A percentile compares a stretch with the other conserved stretches of the same genome.
phyloP scores from a whole-genome alignment of 352 stramenopile species.

The Pythium apleroticum region DNA sequence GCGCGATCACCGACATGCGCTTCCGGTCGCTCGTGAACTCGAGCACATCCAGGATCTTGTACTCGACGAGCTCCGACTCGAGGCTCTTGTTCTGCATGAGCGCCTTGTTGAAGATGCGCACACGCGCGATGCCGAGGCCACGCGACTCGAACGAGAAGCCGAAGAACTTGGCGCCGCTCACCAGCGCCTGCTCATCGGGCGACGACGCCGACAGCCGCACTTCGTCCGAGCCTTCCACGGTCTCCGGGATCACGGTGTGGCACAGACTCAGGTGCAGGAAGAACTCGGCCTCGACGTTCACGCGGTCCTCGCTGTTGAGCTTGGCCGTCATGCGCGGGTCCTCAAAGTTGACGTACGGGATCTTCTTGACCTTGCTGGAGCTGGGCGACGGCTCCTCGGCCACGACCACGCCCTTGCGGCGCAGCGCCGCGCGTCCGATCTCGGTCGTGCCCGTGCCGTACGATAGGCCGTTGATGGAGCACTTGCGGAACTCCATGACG shows the following conservation, averaged over 20 bases:
- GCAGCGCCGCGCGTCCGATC: constrained; percentile 68
- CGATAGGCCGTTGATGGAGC: constrained; percentile 89
- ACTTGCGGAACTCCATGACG: constrained; percentile 97
- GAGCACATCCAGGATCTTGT: constrained; percentile 91
- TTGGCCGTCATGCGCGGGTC: constrained; percentile 50
- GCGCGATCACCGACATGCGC: constrained; percentile 76
- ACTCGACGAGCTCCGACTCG: constrained; percentile 54
- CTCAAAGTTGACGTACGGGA: constrained; percentile 85
- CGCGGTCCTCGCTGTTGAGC: constrained; percentile 35
- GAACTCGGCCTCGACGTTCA: constrained; percentile 66
- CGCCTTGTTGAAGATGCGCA: constrained; percentile 53
- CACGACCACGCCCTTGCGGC: constrained; percentile 60
- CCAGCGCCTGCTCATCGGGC: constrained; percentile 87
- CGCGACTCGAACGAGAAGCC: constrained; percentile 75
- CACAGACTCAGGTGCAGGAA: constrained; percentile 84
- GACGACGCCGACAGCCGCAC: constrained; percentile 78
- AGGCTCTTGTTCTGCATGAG: constrained; percentile 38
- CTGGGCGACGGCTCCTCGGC: constrained; percentile 37
- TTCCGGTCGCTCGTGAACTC: constrained; percentile 94
- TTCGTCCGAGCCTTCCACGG: constrained; percentile 45
- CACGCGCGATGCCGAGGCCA: constrained; percentile 54
- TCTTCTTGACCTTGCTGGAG: constrained; percentile 28
- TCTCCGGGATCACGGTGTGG: constrained; percentile 76
- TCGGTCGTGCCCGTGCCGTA: constrained; percentile 90
- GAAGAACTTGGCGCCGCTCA: constrained; percentile 83